These are phyloP conservation scores for Cercospora sp. DNA, from an alignment of 2,329 filamentous ascomycete species.

Conservation along the genomic window DNA sequence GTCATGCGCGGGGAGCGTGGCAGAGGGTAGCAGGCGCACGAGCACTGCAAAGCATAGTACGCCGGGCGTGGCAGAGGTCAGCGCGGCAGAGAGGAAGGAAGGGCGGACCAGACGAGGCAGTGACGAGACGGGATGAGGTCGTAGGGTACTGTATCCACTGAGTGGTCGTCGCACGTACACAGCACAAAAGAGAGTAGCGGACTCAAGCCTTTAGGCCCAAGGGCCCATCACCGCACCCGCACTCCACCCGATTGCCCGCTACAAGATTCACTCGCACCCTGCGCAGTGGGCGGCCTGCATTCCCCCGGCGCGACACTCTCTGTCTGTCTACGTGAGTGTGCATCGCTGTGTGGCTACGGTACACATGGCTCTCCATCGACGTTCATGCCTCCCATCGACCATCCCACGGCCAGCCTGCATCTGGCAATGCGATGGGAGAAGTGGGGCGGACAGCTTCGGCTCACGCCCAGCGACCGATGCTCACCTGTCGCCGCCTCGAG, in stretches of 20 bases:
- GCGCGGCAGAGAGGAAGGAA: background rate
- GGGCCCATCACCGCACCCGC: too few relatives aligned
- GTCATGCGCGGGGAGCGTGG: background rate
- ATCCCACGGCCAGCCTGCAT: constrained; percentile 4
- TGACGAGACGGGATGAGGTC: background rate
- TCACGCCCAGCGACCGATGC: background rate
- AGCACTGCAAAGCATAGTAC: background rate
- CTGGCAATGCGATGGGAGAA: constrained; percentile 1
- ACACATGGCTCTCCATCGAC: background rate
- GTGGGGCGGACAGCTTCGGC: background rate
- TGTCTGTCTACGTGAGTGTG: background rate
- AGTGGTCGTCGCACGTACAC: too few relatives aligned
- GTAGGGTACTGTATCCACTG: background rate
- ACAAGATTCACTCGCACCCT: background rate
- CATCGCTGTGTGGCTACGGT: background rate
- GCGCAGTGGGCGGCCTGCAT: background rate
- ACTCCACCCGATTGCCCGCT: background rate
- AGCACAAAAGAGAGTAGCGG: too few relatives aligned
- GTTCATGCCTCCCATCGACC: background rate
- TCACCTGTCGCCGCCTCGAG: background rate
- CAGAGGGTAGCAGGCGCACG: background rate
- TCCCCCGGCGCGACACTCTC: background rate
- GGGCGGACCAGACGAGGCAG: background rate
- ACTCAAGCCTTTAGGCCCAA: background rate
- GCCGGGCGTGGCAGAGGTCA: background rate